Base-by-base conservation (phyloP, 768 basidiomycete genomes). In the Lenzites betulinus region DNA sequence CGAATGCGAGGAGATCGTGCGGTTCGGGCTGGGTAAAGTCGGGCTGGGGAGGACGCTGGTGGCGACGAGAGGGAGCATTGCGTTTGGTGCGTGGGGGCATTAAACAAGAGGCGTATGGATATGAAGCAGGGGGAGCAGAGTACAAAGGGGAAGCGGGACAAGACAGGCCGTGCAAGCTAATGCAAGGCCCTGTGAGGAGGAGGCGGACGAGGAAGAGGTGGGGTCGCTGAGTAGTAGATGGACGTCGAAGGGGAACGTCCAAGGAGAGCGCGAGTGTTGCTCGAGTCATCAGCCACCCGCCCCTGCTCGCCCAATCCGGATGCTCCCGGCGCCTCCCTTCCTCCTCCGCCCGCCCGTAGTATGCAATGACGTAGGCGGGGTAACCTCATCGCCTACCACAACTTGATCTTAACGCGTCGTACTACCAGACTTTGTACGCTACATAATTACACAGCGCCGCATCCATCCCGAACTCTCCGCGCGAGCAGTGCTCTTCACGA, bases 31-130 rank as follows among this genome's bases (percentile, higher is more conserved):
- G 44, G 2, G 60, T 33, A n/a, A 53, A 38, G 36, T 26, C 18
- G 59, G 33, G 48, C 62, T 62, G 39, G 54, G 50, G 23, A 36
- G 59, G 33, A 35, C 26, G 46, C 51, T 41, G 58, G 30, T 61
- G 60, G 53, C 61, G 59, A 26, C 60, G 62, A 54, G 63, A 60
- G 56, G 35, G 28, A 23, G 54, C 67, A 70, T 70, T 67, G 66
- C 69, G 67, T 39, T 67, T 70, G 61, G 30, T 54, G 58, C 65
- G 64, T 46, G 65, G 50, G 58, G 69, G 69, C 69, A 70, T 70
- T 66, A 70, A 70, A 66, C 64, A 51, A 51, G 60, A 49, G 41
- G 49, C 38, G 58, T 47, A 48, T n/a, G 36, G 58, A 46, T 46
- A 52, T 18, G 7, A 18, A 23, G n/a, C 25, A 3, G 25, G 36